Evolutionary conservation across 2,329 filamentous ascomycete species (phyloP), one percentile per base, ranked within the genome.

Genomic region (Trichoderma sp.): DNA sequence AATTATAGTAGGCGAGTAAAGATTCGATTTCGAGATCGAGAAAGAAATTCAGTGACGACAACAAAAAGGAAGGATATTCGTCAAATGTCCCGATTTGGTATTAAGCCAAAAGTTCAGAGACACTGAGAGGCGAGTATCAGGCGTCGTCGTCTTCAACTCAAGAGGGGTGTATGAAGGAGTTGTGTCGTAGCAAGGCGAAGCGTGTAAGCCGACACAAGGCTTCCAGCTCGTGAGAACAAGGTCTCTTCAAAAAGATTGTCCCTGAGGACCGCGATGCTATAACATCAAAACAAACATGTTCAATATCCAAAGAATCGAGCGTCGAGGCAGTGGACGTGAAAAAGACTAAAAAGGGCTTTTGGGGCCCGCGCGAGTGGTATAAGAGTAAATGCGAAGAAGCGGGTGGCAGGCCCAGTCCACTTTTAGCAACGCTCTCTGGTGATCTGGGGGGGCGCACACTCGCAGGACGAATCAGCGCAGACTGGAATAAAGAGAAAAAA

Each of bases 251-350:
- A 27, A 65, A 37, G 19, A 71, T 73, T 76, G 78, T 80, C 79
- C 79, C 78, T 78, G 75, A 77, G 79, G 79, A 81, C 79, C 65
- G 74, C 73, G 35, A 68, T 77, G 79, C 75, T 81, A 81, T 81
- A 81, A 80, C 58, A 73, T 73, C 69, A 71, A 66, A 71, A 71
- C 73, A 69, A 73, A 77, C 79, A 81, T 81, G 70, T 71, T 80
- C 73, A 73, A 77, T 72, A 73, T 71, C 63, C 66, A 72, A 70
- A 63, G 61, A 61, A 49, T 52, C 55, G 24, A 70, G 60, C 1
- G 8, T 75, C 71, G 72, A 76, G 73, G 76, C 76, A 75, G 76
- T 74, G 75, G 72, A 75, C 66, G 60, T 56, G 53, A 37, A 59
- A 33, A 69, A 24, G 37, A 53, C 69, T 60, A 53, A 70, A 69